Percentiles rank a stretch among this genome's conserved stretches.
Evolutionary conservation across 305 asterid species (phyloP).

Genomic region (Solanum hybrid): DNA sequence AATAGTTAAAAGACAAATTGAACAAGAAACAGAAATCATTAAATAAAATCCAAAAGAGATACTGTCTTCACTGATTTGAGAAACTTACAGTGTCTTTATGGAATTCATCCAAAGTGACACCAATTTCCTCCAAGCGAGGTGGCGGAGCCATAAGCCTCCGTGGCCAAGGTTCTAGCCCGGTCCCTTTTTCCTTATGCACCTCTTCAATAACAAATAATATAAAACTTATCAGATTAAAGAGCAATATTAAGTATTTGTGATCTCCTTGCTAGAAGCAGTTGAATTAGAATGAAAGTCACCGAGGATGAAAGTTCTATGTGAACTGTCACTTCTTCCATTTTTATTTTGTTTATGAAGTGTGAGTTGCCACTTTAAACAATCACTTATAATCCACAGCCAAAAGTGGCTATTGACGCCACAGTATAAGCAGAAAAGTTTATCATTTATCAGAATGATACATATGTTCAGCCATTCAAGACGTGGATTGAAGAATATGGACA

Average conservation of each 20-base stretch:
- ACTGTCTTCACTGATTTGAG: neutral
- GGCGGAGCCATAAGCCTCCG: slow-evolving; percentile 65
- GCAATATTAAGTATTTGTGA: neutral
- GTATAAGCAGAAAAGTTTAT: neutral
- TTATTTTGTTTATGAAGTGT: neutral
- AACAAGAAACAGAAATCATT: neutral
- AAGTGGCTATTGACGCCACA: neutral
- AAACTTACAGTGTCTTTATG: slow-evolving; percentile 56
- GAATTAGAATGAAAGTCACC: neutral
- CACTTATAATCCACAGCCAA: neutral
- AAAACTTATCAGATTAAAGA: neutral
- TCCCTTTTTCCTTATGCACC: slow-evolving; percentile 66
- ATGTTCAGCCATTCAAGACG: neutral
- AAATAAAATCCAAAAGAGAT: neutral
- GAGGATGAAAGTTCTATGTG: neutral
- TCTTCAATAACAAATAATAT: slow-evolving; percentile 29
- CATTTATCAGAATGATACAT: neutral
- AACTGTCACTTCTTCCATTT: neutral
- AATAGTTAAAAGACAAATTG: neutral
- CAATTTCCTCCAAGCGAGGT: slow-evolving; percentile 70
- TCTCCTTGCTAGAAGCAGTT: neutral
- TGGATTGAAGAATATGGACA: neutral
- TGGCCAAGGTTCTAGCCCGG: slow-evolving; percentile 86
- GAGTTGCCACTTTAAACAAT: neutral
- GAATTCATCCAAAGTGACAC: slow-evolving; percentile 40